Conservation (phyloP, 768 basidiomycete genomes). For the Termitomyces sp. region DNA sequence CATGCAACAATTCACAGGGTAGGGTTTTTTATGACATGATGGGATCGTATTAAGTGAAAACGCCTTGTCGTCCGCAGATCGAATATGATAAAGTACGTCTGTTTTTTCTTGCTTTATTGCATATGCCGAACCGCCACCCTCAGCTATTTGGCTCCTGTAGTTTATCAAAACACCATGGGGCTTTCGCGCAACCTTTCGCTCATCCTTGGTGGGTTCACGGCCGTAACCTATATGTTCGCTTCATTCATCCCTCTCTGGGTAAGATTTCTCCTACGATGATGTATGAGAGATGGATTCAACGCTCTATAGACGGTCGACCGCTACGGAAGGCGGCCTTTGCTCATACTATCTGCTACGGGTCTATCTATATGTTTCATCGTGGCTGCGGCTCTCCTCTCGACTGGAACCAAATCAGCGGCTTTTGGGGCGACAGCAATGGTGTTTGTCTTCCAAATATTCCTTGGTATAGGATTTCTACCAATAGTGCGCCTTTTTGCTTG, state of each 20-base stretch:
- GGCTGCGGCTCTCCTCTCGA: slow-evolving; percentile 28
- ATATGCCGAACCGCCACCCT: neutral
- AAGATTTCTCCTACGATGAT: neutral
- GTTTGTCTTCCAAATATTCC: slow-evolving; percentile 36
- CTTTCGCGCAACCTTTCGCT: slow-evolving; percentile 33
- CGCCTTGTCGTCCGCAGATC: slow-evolving; percentile 14
- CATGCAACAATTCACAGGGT: slow-evolving; percentile 41
- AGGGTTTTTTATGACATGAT: neutral
- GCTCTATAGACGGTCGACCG: slow-evolving; percentile 31
- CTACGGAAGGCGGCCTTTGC: slow-evolving; percentile 30
- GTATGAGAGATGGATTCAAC: neutral
- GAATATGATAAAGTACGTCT: slow-evolving; percentile 33
- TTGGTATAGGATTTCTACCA: slow-evolving; percentile 33
- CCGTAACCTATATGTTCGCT: slow-evolving; percentile 34
- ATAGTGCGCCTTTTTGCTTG: slow-evolving; percentile 23
- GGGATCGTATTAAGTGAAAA: neutral
- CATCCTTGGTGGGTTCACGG: slow-evolving; percentile 33
- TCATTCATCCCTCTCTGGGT: slow-evolving; percentile 37
- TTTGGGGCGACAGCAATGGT: slow-evolving; percentile 35
- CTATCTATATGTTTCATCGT: slow-evolving; percentile 33
- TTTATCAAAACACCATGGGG: slow-evolving; percentile 38
- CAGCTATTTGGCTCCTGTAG: slow-evolving; percentile 34
- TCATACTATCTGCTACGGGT: slow-evolving; percentile 33
- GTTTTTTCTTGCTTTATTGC: neutral
- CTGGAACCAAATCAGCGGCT: slow-evolving; percentile 26